Conservation (phyloP, 768 basidiomycete species). For the Tricholoma terreum region DNA sequence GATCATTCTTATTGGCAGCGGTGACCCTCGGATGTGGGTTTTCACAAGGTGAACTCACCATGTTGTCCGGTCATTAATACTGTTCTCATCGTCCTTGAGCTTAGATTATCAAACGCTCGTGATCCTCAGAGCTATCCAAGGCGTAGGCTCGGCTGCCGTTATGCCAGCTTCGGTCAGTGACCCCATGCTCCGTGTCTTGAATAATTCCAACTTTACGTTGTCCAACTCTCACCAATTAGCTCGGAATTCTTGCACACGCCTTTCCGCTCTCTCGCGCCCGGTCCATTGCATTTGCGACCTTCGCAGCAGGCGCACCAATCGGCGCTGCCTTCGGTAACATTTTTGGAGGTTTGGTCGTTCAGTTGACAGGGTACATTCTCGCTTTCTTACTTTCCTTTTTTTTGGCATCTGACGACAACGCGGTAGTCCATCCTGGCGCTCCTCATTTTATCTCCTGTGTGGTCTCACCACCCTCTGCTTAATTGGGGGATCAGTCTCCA, state of each 20-base stretch:
- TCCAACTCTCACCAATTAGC: slow-evolving; percentile 27
- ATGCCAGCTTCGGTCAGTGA: slow-evolving; percentile 65
- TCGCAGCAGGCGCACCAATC: slow-evolving; percentile 81
- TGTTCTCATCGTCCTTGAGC: neutral
- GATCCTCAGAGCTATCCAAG: slow-evolving; percentile 74
- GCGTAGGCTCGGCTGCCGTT: slow-evolving; percentile 73
- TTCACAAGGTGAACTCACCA: slow-evolving; percentile 38
- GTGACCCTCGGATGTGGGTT: slow-evolving; percentile 70
- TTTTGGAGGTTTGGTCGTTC: slow-evolving; percentile 70
- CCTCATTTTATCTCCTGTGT: slow-evolving; percentile 53
- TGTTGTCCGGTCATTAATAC: neutral
- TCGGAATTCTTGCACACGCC: slow-evolving; percentile 78
- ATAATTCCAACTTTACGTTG: neutral
- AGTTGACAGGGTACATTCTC: slow-evolving; percentile 40
- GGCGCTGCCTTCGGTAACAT: slow-evolving; percentile 71
- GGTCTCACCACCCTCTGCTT: slow-evolving; percentile 54
- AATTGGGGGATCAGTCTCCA: slow-evolving; percentile 51
- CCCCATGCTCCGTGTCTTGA: slow-evolving; percentile 5
- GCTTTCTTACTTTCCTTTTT: neutral
- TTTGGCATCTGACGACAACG: neutral
- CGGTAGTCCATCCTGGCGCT: slow-evolving; percentile 60
- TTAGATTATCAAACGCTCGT: slow-evolving; percentile 59
- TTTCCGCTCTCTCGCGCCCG: slow-evolving; percentile 69
- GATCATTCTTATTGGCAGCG: slow-evolving; percentile 48
- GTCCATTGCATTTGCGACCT: slow-evolving; percentile 77